Evolutionary conservation across 768 basidiomycete species (phyloP).

Genomic region (Cytidiella melzeri): DNA sequence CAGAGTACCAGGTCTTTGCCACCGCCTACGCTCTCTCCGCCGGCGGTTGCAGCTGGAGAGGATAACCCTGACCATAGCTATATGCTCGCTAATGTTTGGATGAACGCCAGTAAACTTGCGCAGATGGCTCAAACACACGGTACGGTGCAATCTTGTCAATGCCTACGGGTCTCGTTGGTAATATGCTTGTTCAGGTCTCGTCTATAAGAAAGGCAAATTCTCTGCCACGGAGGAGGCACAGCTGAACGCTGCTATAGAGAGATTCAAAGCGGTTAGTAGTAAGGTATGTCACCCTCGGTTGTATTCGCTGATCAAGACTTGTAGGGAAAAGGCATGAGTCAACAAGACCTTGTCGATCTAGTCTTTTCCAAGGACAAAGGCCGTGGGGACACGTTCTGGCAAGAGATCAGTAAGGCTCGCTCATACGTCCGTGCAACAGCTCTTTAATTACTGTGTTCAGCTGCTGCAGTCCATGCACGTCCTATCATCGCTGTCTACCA

Average conservation of each 20-base stretch:
- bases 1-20: conserved; percentile 6
- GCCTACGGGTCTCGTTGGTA: not conserved
- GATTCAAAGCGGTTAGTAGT: conserved; percentile 48
- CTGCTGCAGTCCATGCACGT: conserved; percentile 63
- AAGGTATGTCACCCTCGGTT: not conserved
- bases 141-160: too few relatives aligned
- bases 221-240: conserved; percentile 72
- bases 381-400: conserved; percentile 64
- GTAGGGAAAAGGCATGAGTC: conserved; percentile 45
- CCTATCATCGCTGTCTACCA: conserved; percentile 84
- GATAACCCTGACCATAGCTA: conserved; percentile 54
- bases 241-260: conserved; percentile 56
- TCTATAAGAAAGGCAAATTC: conserved; percentile 86
- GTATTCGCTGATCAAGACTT: conserved; percentile 1
- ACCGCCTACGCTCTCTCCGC: conserved; percentile 3
- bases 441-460: conserved; percentile 31
- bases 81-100: conserved; percentile 74
- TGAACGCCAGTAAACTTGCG: conserved; percentile 60
- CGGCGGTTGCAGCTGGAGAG: conserved; percentile 29
- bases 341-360: conserved; percentile 52
- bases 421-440: not conserved
- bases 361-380: conserved; percentile 66
- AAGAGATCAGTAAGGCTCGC: conserved; percentile 60
- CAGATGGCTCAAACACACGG: conserved; percentile 68
- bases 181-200: conserved; percentile 47